A percentile compares a stretch with the other conserved stretches of the same genome.
These are phyloP conservation scores for Fraxinus nigra DNA, from an alignment of 305 asterid genomes.

Conservation along the genomic window DNA sequence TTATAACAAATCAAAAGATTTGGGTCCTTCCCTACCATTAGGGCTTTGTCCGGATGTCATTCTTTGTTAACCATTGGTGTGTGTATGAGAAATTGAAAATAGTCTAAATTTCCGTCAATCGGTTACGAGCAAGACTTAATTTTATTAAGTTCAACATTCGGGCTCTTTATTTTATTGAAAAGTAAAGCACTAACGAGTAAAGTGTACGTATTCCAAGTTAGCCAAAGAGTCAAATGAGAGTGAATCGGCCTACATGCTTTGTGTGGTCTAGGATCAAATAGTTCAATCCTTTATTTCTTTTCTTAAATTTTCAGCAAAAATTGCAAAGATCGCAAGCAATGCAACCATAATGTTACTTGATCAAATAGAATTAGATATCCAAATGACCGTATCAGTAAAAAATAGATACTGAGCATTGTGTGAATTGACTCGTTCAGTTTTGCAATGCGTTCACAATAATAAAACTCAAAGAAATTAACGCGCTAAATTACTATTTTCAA, in stretches of 20 bases:
- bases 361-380: background rate
- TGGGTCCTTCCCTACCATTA: conserved; percentile 25
- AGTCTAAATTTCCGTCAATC: background rate
- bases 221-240: background rate
- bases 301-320: background rate
- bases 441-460: background rate
- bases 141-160: background rate
- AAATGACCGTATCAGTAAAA: no score
- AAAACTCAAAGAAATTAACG: background rate
- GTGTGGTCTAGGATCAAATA: background rate
- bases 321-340: background rate
- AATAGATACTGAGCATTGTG: background rate
- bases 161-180: background rate
- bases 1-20: background rate
- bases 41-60: conserved; percentile 14
- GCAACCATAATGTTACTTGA: background rate
- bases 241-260: background rate
- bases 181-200: background rate
- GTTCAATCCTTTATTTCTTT: background rate
- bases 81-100: background rate
- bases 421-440: no score
- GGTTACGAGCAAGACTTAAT: background rate
- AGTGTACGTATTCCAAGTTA: background rate
- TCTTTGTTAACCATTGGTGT: background rate
- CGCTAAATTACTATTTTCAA: background rate